A percentile compares a stretch with the other conserved stretches of the same genome.
These are phyloP conservation scores for Selaginella moellendorffii DNA, from an alignment of 75 land plant genomes.

Conservation along the genomic window DNA sequence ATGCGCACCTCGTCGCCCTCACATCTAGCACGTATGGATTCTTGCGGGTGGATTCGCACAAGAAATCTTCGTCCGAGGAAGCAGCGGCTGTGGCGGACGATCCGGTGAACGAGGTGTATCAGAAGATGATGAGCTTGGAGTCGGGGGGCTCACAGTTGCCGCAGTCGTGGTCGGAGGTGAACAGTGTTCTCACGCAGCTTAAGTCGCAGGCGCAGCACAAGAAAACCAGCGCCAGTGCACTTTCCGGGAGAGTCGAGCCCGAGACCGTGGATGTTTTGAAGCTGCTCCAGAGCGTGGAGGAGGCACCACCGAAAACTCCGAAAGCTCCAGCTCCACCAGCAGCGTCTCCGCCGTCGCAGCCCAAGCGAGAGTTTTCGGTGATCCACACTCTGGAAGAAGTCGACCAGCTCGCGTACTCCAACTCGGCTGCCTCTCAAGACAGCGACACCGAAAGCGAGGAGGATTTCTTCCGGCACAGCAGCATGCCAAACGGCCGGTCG, in stretches of 20 bases:
- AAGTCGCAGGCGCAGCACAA: not conserved
- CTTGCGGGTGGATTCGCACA: conserved; percentile 1
- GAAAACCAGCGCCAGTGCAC: not conserved
- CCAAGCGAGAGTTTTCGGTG: not conserved
- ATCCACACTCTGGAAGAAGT: conserved; percentile 5
- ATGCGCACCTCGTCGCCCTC: conserved; percentile 13
- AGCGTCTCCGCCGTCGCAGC: not conserved
- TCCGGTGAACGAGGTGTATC: not conserved
- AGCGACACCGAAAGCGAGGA: not conserved
- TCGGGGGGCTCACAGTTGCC: not conserved
- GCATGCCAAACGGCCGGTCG: not conserved
- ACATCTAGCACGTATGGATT: conserved; percentile 17
- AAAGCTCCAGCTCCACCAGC: not conserved
- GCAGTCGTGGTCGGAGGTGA: conserved; percentile 6
- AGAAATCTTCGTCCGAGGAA: not conserved
- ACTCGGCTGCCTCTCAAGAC: not conserved
- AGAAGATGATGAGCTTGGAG: conserved; percentile 12
- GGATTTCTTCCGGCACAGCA: not conserved
- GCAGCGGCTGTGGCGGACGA: not conserved
- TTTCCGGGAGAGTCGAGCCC: not conserved
- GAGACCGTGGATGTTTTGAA: not conserved
- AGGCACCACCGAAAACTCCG: too few relatives aligned
- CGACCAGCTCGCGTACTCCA: not conserved
- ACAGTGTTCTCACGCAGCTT: not conserved
- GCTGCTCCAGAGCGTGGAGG: not conserved